Conservation (phyloP, 495 filamentous ascomycete species). For the Penicillium simplicissimum region DNA sequence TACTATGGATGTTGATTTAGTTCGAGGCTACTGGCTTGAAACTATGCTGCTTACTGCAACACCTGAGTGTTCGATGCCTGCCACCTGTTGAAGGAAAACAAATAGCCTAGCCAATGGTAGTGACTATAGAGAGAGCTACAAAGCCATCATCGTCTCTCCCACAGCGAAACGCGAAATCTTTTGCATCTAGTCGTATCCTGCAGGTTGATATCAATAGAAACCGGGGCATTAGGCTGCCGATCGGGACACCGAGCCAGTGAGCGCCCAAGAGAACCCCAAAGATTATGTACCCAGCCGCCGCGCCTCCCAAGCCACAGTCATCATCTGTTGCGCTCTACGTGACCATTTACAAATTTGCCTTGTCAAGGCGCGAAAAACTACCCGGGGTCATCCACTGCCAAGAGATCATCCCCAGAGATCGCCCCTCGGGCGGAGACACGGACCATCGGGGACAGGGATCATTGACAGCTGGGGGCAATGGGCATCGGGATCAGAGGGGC, state of each 20-base stretch:
- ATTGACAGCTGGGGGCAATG: background rate
- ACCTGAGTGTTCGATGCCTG: background rate
- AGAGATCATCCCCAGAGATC: background rate
- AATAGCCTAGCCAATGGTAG: background rate
- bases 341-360: background rate
- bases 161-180: background rate
- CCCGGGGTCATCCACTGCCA: background rate
- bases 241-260: background rate
- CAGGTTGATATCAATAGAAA: background rate
- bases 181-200: background rate
- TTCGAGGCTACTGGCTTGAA: background rate
- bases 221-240: constrained; percentile 3
- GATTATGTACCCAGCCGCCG: background rate
- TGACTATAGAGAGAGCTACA: background rate
- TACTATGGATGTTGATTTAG: background rate
- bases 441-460: background rate
- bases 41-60: background rate
- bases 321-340: background rate
- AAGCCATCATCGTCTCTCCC: background rate
- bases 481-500: background rate
- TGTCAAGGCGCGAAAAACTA: background rate
- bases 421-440: background rate
- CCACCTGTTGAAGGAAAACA: background rate
- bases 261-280: background rate
- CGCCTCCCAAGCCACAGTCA: constrained; percentile 1